Base-by-base conservation (phyloP, 23 red algal species). In the Agarophyton chilense region DNA sequence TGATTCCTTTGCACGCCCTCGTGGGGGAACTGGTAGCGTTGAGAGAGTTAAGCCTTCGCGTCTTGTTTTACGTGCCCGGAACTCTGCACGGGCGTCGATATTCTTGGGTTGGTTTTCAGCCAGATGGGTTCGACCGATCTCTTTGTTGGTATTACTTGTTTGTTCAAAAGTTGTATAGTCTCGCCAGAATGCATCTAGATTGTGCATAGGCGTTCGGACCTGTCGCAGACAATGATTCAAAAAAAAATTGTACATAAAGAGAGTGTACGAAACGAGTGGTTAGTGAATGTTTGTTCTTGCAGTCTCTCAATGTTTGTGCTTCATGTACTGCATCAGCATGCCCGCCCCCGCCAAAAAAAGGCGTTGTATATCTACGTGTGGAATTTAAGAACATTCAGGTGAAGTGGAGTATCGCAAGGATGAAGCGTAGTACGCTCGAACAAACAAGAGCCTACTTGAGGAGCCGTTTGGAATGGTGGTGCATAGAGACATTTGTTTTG, bases 141-240 rank as follows among this genome's bases (percentile, higher is more conserved):
- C 92, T 61, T 94, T 94, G 66, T 94, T 94, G 39, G 65, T 74
- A 38, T 77, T 94, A 40, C 60, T 82, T 54, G 55, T 90, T 25
- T 92, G 65, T 80, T 96, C 94, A 96, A 96, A 96, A 6, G 77
- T 56, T 43, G 66, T 81, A 65, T 96, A 96, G 19, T 89, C 89
- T 52, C 79, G 57, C 94, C 94, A 96, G 29, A 96, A 81, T 14
- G 31, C 55, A n/a, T 96, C 94, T 65, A 96, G 42, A 31, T 91
- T 68, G 22, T 83, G 66, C 94, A 96, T 90, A 17, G 94, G 94
- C 38, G 84, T 90, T 43, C 82, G 86, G 13, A 94, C 88, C 88
- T 89, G 51, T 78, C 35, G 11, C 22, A 56, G 24, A 36, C 29
- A 65, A 6, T 42, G 60, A 9, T 10, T 7, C 53, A 58, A 56